Conservation (phyloP, 106 monocot species). For the Dactylorhiza incarnata region DNA sequence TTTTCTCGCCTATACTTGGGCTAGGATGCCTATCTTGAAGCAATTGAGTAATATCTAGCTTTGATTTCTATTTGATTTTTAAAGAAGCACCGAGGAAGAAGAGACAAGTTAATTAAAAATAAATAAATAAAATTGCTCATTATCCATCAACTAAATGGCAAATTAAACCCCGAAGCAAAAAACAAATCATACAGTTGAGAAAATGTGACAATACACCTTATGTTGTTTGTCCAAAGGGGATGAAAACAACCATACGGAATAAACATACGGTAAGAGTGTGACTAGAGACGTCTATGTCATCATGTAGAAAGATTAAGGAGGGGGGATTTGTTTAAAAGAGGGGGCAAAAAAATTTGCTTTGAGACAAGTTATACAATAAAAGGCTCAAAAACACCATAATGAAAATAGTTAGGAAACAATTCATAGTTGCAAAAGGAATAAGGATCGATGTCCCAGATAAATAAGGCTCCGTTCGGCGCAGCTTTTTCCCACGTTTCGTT, state of each 20-base stretch:
- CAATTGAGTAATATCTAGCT: neutral
- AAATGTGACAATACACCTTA: neutral
- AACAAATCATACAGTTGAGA: neutral
- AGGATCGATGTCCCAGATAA: neutral
- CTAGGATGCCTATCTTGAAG: too few relatives aligned
- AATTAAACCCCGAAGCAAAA: neutral
- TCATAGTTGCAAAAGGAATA: neutral
- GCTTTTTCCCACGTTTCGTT: too few relatives aligned
- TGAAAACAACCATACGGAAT: neutral
- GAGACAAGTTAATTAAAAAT: neutral
- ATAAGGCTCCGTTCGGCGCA: too few relatives aligned
- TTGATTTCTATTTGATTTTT: neutral
- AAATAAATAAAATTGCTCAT: neutral
- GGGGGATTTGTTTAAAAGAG: neutral
- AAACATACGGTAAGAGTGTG: neutral
- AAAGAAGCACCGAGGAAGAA: neutral
- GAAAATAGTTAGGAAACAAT: neutral
- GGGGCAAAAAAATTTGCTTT: neutral
- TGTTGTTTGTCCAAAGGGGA: too few relatives aligned
- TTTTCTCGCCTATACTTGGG: too few relatives aligned
- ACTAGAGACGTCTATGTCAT: neutral
- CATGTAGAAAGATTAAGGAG: too few relatives aligned
- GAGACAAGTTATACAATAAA: neutral
- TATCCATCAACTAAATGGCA: neutral
- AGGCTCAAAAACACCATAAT: neutral